Evolutionary conservation across 2,329 filamentous ascomycete species (phyloP).

Genomic region (Epichloe amarillans): DNA sequence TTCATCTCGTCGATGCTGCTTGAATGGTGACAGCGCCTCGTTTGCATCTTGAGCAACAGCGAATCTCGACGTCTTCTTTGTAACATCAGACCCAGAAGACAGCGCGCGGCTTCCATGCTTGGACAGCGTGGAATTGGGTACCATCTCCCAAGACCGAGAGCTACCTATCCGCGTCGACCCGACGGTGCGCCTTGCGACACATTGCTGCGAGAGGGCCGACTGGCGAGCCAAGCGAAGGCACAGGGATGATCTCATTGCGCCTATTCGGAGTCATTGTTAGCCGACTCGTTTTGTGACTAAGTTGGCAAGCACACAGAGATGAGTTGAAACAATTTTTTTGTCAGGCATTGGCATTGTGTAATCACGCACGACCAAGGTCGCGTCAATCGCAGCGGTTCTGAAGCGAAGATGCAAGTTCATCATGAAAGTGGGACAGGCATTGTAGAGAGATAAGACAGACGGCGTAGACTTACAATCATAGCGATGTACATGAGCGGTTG

Average conservation of each 20-base stretch:
- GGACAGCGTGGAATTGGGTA: background rate
- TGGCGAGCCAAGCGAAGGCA: conserved; percentile 23
- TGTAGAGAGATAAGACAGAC: background rate
- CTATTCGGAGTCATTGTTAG: conserved; percentile 10
- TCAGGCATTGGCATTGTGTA: conserved; percentile 28
- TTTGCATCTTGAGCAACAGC: conserved; percentile 9
- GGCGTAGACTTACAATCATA: conserved; percentile 25
- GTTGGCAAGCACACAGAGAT: conserved; percentile 1
- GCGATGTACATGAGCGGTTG: conserved; percentile 10
- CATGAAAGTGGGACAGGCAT: conserved; percentile 15
- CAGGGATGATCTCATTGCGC: conserved; percentile 23
- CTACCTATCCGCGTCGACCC: conserved; percentile 1
- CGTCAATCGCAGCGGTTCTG: conserved; percentile 39
- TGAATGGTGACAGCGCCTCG: conserved; percentile 21
- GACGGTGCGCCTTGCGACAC: conserved; percentile 2
- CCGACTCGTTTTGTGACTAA: background rate
- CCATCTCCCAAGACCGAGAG: background rate
- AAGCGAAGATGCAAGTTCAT: conserved; percentile 31
- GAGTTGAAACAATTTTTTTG: background rate
- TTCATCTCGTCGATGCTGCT: conserved; percentile 21
- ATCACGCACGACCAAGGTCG: conserved; percentile 31
- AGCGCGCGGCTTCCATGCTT: conserved; percentile 7
- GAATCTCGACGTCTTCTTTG: conserved; percentile 7
- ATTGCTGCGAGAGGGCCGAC: conserved; percentile 9
- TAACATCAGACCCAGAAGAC: conserved; percentile 10